phyloP scores from a whole-genome alignment of 1,284 basidiomycete species.

The Rhodotorula sp. region DNA sequence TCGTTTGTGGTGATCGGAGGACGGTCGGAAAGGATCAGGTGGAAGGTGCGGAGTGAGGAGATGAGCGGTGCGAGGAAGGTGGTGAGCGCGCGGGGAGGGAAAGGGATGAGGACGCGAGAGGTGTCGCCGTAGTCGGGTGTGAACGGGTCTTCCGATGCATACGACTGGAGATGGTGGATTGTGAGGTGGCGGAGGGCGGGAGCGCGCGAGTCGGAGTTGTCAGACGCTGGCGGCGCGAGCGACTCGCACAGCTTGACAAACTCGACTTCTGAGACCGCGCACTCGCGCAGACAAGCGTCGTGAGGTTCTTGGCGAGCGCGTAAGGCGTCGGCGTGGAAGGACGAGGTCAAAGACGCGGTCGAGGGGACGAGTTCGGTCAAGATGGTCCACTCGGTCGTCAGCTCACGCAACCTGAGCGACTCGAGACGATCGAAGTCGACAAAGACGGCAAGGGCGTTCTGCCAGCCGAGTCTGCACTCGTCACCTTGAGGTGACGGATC shows the following conservation, averaged over 20 bases:
- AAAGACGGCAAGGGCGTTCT: not conserved
- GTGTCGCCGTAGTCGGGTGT: not conserved
- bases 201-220: not conserved
- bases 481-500: conserved; percentile 3
- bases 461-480: not conserved
- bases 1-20: not conserved
- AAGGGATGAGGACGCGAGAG: not conserved
- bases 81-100: not conserved
- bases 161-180: not conserved
- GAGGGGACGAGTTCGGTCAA: not conserved
- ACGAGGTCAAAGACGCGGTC: no score
- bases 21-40: conserved; percentile 15
- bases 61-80: conserved; percentile 7
- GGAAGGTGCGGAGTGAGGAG: conserved; percentile 9
- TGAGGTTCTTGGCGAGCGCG: not conserved
- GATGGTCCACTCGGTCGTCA: conserved; percentile 5
- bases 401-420: not conserved
- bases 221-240: not conserved
- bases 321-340: not conserved
- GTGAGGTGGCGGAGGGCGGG: conserved; percentile 4
- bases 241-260: not conserved
- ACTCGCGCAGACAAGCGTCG: conserved; percentile 11
- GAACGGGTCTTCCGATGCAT: not conserved
- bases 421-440: not conserved
- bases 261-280: not conserved